A percentile compares a stretch with the other conserved stretches of the same genome.
Evolutionary conservation across 208 protist genomes (phyloP).

Genomic region (Trichomonas tenax): DNA sequence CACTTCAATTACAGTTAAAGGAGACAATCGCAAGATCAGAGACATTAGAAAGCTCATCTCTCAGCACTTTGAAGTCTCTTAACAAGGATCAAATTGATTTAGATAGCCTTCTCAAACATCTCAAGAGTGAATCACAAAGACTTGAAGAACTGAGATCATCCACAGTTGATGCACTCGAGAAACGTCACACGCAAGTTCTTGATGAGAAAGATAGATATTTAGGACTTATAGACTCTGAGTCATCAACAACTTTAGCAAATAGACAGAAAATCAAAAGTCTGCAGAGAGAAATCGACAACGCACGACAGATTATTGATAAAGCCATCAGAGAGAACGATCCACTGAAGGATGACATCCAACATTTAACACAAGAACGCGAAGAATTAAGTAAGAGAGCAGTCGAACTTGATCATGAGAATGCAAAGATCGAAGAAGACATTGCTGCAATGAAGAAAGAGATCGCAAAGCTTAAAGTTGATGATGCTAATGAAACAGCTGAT

Average conservation of each 20-base stretch:
- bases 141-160: background rate
- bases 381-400: background rate
- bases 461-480: background rate
- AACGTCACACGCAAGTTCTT: background rate
- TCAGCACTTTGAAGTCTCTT: background rate
- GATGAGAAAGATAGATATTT: background rate
- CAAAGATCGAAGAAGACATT: background rate
- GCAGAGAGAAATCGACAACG: background rate
- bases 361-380: background rate
- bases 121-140: background rate
- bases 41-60: background rate
- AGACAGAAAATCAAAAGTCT: background rate
- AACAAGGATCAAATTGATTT: background rate
- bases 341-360: background rate
- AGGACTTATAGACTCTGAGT: background rate
- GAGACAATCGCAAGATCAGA: background rate
- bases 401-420: background rate
- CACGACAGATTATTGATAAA: background rate
- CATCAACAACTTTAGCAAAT: no score
- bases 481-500: background rate
- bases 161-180: background rate
- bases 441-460: background rate
- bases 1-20: background rate
- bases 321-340: background rate
- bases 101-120: background rate